Conservation (phyloP, 2,329 filamentous ascomycete genomes). For the Meredithiella fracta region DNA sequence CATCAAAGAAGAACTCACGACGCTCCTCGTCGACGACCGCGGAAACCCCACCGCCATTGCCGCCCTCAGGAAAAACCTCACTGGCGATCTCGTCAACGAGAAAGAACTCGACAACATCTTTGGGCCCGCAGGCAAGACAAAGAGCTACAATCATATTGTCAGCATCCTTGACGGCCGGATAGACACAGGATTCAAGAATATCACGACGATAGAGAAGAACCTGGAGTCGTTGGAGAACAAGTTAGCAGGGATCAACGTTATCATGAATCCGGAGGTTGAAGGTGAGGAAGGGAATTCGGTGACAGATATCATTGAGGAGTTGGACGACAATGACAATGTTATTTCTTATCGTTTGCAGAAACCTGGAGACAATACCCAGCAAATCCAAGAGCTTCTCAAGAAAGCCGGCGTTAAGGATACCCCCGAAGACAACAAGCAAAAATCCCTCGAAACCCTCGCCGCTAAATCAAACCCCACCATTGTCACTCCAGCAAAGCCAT, state of each 20-base stretch:
- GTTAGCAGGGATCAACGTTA: conserved; percentile 17
- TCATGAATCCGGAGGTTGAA: conserved; percentile 19
- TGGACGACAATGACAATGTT: conserved; percentile 82
- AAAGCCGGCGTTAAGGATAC: conserved; percentile 50
- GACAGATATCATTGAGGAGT: conserved; percentile 79
- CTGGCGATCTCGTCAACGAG: conserved; percentile 44
- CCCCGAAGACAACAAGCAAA: neutral
- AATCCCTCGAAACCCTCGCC: neutral
- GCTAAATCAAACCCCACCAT: neutral
- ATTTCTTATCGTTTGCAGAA: conserved; percentile 48
- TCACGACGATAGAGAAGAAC: conserved; percentile 12
- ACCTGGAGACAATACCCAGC: conserved; percentile 50
- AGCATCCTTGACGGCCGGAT: conserved; percentile 32
- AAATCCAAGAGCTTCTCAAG: conserved; percentile 54
- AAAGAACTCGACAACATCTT: conserved; percentile 37
- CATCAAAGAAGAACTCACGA: conserved; percentile 64
- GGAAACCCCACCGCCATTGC: conserved; percentile 32
- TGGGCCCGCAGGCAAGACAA: conserved; percentile 18
- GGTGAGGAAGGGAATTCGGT: conserved; percentile 39
- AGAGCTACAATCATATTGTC: conserved; percentile 33
- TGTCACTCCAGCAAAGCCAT: neutral
- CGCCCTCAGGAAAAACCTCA: conserved; percentile 39
- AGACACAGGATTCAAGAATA: conserved; percentile 13
- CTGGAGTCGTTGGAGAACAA: conserved; percentile 53
- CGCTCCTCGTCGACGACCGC: conserved; percentile 31